These are phyloP conservation scores for Penicillium silybi DNA, from an alignment of 495 filamentous ascomycete species.

Conservation along the genomic window DNA sequence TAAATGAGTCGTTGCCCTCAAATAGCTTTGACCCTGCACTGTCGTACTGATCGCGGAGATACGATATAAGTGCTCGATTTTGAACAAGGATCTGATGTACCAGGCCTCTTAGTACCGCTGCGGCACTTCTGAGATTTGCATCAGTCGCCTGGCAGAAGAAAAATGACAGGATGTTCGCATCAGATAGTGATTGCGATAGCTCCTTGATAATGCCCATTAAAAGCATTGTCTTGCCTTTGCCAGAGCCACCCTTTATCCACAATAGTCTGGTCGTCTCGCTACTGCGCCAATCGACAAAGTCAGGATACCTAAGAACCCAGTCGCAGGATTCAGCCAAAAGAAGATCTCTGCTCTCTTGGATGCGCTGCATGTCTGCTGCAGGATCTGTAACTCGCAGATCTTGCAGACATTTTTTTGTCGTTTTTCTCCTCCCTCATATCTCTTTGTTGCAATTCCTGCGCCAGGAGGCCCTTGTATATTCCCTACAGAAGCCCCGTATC, in stretches of 20 bases:
- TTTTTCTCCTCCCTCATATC: too few species aligned
- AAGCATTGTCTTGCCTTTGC: slow-evolving; percentile 40
- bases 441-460: too few species aligned
- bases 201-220: slow-evolving; percentile 41
- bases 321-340: too few species aligned
- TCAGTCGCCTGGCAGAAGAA: slow-evolving; percentile 49
- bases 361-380: too few species aligned
- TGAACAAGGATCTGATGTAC: slow-evolving; percentile 34
- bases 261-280: slow-evolving; percentile 2
- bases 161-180: slow-evolving; percentile 25
- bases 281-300: slow-evolving; percentile 10
- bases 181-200: slow-evolving; percentile 8
- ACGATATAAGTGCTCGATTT: slow-evolving; percentile 27
- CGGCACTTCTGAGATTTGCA: slow-evolving; percentile 31
- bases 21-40: too few species aligned
- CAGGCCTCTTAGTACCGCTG: slow-evolving; percentile 37
- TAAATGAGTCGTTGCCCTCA: too few species aligned
- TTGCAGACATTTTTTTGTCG: too few species aligned
- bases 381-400: too few species aligned
- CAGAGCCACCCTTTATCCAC: slow-evolving; percentile 28
- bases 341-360: too few species aligned
- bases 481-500: too few species aligned
- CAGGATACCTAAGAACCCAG: too few species aligned
- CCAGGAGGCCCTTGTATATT: too few species aligned
- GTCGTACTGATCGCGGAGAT: slow-evolving; percentile 17